Evolutionary conservation across 257 asterid species (phyloP).

Genomic region (Capsicum chinense): DNA sequence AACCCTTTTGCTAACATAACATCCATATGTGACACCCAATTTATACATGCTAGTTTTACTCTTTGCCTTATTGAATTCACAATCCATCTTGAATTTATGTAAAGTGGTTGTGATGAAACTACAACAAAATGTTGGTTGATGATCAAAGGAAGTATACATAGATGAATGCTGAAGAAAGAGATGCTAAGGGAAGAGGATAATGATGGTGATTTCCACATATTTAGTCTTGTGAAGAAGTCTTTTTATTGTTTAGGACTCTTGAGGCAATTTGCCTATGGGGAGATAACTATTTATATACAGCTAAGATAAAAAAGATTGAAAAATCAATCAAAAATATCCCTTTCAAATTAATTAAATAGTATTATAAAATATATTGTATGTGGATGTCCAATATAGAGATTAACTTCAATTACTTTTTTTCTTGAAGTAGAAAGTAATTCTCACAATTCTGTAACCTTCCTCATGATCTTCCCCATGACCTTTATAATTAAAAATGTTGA

Average conservation of each 20-base stretch:
- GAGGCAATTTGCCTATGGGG: neutral
- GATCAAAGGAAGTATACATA: constrained; percentile 24
- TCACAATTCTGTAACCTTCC: no score
- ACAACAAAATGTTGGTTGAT: neutral
- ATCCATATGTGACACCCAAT: constrained; percentile 92
- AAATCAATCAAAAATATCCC: neutral
- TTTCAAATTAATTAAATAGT: neutral
- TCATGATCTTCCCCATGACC: no score
- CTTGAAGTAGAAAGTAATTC: no score
- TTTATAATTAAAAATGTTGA: no score
- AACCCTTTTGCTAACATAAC: constrained; percentile 92
- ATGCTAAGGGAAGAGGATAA: neutral
- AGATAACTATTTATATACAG: constrained; percentile 7
- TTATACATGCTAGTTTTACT: constrained; percentile 82
- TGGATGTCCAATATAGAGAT: neutral
- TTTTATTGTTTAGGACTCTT: neutral
- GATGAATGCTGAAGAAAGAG: neutral
- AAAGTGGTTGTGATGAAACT: constrained; percentile 56
- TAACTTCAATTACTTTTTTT: neutral
- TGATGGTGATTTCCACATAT: constrained; percentile 6
- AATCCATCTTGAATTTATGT: constrained; percentile 79
- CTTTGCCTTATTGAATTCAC: constrained; percentile 72
- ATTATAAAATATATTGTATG: neutral
- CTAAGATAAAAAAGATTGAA: neutral
- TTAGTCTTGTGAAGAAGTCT: neutral